These are phyloP conservation scores for Carex scoparia DNA, from an alignment of 176 grass and related monocot species.

Conservation along the genomic window DNA sequence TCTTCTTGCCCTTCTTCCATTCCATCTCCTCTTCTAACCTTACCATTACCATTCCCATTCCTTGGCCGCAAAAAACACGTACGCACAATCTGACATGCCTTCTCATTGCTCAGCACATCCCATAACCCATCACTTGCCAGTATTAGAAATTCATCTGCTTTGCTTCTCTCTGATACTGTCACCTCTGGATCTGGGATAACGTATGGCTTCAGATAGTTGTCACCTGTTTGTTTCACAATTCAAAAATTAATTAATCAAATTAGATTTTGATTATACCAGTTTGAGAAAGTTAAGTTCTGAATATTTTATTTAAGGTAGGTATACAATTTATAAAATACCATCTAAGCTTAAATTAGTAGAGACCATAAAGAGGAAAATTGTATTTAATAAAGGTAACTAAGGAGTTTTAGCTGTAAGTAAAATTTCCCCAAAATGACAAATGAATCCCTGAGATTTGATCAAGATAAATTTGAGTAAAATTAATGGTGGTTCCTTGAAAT, in stretches of 20 bases:
- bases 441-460: neutral
- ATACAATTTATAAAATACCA: neutral
- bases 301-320: no score
- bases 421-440: neutral
- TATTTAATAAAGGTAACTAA: no score
- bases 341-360: neutral
- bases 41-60: neutral
- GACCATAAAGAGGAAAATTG: no score
- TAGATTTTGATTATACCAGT: neutral
- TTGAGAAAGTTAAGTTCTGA: neutral
- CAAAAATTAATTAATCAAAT: neutral
- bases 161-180: conserved; percentile 34
- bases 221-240: conserved; percentile 17
- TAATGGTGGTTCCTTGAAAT: neutral
- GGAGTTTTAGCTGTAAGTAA: neutral
- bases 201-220: conserved; percentile 37
- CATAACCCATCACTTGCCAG: conserved; percentile 38
- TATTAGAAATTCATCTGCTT: conserved; percentile 33
- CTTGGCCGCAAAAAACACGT: conserved; percentile 21
- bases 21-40: neutral
- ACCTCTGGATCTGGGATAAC: conserved; percentile 38
- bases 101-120: conserved; percentile 37
- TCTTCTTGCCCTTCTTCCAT: neutral
- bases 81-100: conserved; percentile 29
- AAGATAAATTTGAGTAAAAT: neutral